These are phyloP conservation scores for Clonostachys rhizophaga DNA, from an alignment of 2,329 filamentous ascomycete genomes.

Conservation along the genomic window DNA sequence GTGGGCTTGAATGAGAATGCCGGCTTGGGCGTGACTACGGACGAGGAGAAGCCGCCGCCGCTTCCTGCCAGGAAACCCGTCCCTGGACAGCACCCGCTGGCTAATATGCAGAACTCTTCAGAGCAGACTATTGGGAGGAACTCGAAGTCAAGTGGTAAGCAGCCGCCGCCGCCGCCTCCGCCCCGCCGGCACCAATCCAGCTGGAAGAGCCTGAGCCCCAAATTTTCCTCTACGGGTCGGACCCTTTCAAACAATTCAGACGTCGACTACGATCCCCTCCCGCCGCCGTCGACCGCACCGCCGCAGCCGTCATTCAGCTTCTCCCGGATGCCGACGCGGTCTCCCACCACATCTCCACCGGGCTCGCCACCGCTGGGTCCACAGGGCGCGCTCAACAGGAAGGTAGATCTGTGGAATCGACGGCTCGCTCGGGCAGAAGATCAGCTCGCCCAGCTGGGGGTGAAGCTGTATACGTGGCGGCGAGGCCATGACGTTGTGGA, in stretches of 20 bases:
- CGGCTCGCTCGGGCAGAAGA: conserved; percentile 63
- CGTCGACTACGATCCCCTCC: conserved; percentile 30
- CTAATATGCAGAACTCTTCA: background rate
- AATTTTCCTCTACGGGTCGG: conserved; percentile 5
- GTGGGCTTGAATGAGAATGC: conserved; percentile 5
- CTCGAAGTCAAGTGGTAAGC: no score
- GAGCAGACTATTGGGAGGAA: background rate
- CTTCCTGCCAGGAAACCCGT: conserved; percentile 28
- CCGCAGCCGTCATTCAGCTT: conserved; percentile 13
- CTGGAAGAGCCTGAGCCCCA: conserved; percentile 15
- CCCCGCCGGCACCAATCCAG: conserved; percentile 21
- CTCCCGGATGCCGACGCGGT: conserved; percentile 17
- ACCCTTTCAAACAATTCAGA: conserved; percentile 24
- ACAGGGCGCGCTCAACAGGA: conserved; percentile 50
- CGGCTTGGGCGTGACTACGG: background rate
- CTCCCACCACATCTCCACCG: conserved; percentile 23
- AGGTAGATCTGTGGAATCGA: conserved; percentile 67
- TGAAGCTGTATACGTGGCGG: conserved; percentile 69
- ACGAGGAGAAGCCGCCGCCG: conserved; percentile 18
- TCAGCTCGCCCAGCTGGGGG: conserved; percentile 56
- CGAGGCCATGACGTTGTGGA: conserved; percentile 64
- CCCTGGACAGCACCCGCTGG: conserved; percentile 8
- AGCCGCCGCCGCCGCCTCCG: conserved; percentile 3
- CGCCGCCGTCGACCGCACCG: conserved; percentile 33
- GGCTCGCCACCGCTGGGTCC: conserved; percentile 26